Evolutionary conservation across 164 flowering plant genomes (phyloP).

Genomic region (Tetracentron sinense): DNA sequence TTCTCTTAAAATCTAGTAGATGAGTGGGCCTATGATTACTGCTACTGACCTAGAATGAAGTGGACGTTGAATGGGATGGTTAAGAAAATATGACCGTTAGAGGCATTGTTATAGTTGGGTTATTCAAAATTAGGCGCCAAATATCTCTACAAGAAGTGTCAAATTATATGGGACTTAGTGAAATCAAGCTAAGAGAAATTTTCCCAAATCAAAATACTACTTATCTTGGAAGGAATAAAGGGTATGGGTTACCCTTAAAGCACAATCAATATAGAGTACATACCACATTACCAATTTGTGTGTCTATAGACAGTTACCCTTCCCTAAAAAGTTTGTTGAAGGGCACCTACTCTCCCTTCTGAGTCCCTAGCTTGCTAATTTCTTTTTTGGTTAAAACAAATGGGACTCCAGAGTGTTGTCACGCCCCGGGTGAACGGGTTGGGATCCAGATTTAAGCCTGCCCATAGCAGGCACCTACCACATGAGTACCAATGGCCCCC

Average conservation of each 20-base stretch:
- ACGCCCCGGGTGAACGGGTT: no score
- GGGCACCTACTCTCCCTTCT: slow-evolving; percentile 2
- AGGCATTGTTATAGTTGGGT: slow-evolving; percentile 22
- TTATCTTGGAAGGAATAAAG: slow-evolving; percentile 47
- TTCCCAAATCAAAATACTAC: slow-evolving; percentile 16
- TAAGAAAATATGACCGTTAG: slow-evolving; percentile 18
- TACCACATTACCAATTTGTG: neutral
- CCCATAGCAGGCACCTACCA: no score
- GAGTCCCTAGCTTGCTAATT: no score
- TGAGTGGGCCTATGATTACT: slow-evolving; percentile 11
- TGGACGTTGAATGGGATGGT: slow-evolving; percentile 20
- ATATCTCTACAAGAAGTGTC: slow-evolving; percentile 20
- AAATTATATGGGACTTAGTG: neutral
- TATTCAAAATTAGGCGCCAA: slow-evolving; percentile 40
- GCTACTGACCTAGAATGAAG: slow-evolving; percentile 19
- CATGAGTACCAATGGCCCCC: no score
- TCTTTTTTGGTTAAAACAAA: no score
- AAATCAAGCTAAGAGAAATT: neutral
- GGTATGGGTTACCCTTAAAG: slow-evolving; percentile 55
- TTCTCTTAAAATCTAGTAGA: neutral
- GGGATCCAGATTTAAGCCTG: no score
- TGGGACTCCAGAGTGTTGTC: no score
- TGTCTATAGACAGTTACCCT: slow-evolving; percentile 11
- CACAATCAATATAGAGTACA: slow-evolving; percentile 38
- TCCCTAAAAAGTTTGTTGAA: slow-evolving; percentile 3